Conservation (phyloP, 352 stramenopile species). For the Globisporangium spiculum region DNA sequence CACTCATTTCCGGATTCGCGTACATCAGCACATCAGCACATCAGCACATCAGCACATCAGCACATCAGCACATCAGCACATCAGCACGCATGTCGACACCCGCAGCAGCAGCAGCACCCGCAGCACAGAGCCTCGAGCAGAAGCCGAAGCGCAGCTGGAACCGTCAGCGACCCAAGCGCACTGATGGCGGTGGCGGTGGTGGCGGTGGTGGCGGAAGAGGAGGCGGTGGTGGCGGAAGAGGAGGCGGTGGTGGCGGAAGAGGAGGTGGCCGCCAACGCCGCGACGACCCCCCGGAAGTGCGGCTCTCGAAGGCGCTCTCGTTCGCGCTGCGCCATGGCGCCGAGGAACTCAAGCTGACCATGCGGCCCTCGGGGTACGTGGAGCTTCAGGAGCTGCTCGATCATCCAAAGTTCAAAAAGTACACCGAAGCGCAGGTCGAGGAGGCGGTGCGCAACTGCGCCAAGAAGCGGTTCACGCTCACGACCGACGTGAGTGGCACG, state of each 20-base stretch:
- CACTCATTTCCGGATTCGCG: neutral
- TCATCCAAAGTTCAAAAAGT: slow-evolving; percentile 48
- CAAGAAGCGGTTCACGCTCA: slow-evolving; percentile 79
- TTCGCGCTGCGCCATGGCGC: slow-evolving; percentile 78
- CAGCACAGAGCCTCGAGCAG: neutral
- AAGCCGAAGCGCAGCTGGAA: neutral
- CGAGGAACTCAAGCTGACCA: slow-evolving; percentile 59
- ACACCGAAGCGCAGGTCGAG: slow-evolving; percentile 58
- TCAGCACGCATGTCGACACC: neutral
- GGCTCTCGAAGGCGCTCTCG: slow-evolving; percentile 72
- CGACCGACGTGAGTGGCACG: slow-evolving; percentile 35
- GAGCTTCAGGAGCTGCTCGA: slow-evolving; percentile 44
- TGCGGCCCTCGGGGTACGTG: slow-evolving; percentile 71
- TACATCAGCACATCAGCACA: neutral
- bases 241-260: too few relatives aligned
- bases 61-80: neutral
- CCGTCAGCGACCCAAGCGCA: neutral
- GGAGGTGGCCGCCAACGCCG: slow-evolving; percentile 15
- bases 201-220: too few relatives aligned
- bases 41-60: too few relatives aligned
- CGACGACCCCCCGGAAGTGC: slow-evolving; percentile 53
- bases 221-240: too few relatives aligned
- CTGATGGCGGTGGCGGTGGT: neutral
- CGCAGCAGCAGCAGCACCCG: neutral
- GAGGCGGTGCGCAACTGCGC: slow-evolving; percentile 58